Conservation (phyloP, 768 basidiomycete genomes). For the Nevesoporus exiguus region DNA sequence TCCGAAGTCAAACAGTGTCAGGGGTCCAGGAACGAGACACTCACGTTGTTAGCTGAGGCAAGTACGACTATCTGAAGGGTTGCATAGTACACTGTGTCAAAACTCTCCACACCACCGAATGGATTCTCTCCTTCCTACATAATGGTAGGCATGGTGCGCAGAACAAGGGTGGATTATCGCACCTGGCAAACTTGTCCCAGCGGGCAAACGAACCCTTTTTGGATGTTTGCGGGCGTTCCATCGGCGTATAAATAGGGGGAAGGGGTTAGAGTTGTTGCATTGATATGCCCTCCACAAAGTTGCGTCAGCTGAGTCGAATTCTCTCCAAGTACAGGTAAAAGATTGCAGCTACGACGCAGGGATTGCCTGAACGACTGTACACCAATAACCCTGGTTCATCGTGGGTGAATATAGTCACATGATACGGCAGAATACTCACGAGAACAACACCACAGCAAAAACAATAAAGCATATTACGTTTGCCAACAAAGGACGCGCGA, state of each 20-base stretch:
- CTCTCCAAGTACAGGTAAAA: conserved; percentile 55
- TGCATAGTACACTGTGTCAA: conserved; percentile 84
- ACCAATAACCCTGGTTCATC: conserved; percentile 66
- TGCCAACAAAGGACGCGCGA: conserved; percentile 83
- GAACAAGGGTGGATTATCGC: conserved; percentile 11
- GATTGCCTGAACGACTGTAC: conserved; percentile 92
- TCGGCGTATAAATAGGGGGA: conserved; percentile 41
- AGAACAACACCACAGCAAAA: conserved; percentile 87
- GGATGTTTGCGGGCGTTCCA: conserved; percentile 34
- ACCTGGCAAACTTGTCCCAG: conserved; percentile 81
- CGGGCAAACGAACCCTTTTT: conserved; percentile 91
- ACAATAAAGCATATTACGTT: conserved; percentile 89
- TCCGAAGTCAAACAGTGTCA: neutral
- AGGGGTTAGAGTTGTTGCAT: conserved; percentile 48
- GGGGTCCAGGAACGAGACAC: conserved; percentile 23
- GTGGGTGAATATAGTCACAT: neutral
- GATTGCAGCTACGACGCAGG: conserved; percentile 59
- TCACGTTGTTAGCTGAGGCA: conserved; percentile 72
- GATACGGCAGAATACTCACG: conserved; percentile 43
- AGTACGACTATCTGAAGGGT: conserved; percentile 83
- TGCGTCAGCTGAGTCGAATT: conserved; percentile 46
- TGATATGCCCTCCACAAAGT: conserved; percentile 79
- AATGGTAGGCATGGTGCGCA: neutral
- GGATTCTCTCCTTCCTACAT: conserved; percentile 67
- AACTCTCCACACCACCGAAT: conserved; percentile 61